Conservation (phyloP, 345 rosid species). For the Salix suchowensis region DNA sequence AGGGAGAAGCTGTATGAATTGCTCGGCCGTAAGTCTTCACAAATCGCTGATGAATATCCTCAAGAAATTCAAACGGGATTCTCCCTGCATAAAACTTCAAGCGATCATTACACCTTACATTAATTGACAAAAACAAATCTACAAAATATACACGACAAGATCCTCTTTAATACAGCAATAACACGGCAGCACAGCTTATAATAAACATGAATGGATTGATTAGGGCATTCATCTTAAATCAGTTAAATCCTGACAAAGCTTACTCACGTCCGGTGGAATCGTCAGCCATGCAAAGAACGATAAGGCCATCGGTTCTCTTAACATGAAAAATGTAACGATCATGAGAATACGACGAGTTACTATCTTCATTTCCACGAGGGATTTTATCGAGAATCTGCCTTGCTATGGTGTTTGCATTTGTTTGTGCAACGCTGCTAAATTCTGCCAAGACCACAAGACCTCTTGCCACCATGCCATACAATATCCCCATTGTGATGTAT, state of each 20-base stretch:
- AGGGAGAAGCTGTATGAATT: conserved; percentile 38
- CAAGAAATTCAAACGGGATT: conserved; percentile 44
- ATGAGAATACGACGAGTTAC: conserved; percentile 40
- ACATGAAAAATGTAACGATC: conserved; percentile 46
- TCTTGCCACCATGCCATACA: conserved; percentile 52
- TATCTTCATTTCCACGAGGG: conserved; percentile 20
- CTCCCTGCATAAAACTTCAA: conserved; percentile 30
- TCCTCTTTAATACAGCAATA: no score
- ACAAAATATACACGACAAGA: no score
- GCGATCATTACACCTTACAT: no score
- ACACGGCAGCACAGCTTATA: neutral
- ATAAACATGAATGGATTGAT: neutral
- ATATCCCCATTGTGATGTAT: conserved; percentile 31
- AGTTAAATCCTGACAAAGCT: no score
- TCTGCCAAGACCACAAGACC: conserved; percentile 48
- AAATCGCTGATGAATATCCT: conserved; percentile 42
- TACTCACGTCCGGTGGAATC: conserved; percentile 30
- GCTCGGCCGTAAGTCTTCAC: conserved; percentile 35
- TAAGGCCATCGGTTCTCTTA: conserved; percentile 43
- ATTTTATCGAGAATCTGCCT: conserved; percentile 39
- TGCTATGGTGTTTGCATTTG: conserved; percentile 37
- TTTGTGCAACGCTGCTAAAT: conserved; percentile 28
- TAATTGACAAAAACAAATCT: no score
- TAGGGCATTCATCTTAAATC: no score
- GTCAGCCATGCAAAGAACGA: conserved; percentile 51